Evolutionary conservation across 768 basidiomycete species (phyloP).

Genomic region (Suillus decipiens): DNA sequence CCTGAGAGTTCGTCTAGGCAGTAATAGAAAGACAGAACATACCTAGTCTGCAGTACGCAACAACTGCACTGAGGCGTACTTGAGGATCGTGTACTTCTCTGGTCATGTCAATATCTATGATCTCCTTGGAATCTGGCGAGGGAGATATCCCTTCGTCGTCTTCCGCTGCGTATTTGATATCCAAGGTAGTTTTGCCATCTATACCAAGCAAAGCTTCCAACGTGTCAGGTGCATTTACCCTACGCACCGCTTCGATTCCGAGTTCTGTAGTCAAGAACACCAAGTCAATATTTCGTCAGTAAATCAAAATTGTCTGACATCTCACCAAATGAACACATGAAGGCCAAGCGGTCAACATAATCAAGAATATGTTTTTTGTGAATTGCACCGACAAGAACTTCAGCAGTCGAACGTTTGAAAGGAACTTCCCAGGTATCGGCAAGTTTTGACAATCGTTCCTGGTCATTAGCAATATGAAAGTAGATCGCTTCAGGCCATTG

Average conservation of each 20-base stretch:
- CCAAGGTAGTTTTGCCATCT: background rate
- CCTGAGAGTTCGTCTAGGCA: background rate
- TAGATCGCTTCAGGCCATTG: slow-evolving; percentile 27
- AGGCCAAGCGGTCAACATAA: slow-evolving; percentile 27
- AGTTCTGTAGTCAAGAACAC: background rate
- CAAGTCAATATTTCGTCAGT: background rate
- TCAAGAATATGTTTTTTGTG: slow-evolving; percentile 13
- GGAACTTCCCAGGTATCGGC: slow-evolving; percentile 23
- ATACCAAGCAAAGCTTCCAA: background rate
- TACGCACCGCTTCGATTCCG: slow-evolving; percentile 21
- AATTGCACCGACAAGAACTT: slow-evolving; percentile 17
- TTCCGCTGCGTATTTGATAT: background rate
- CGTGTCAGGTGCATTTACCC: background rate
- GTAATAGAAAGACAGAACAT: slow-evolving; percentile 20
- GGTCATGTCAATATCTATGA: slow-evolving; percentile 1
- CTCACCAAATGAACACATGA: slow-evolving; percentile 33
- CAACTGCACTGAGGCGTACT: slow-evolving; percentile 27
- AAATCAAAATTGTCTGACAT: background rate
- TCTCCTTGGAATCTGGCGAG: background rate
- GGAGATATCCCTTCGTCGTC: background rate
- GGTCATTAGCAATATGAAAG: background rate
- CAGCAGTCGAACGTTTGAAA: slow-evolving; percentile 20
- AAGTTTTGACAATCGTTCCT: background rate
- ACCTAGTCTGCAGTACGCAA: slow-evolving; percentile 27
- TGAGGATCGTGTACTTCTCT: slow-evolving; percentile 12